Evolutionary conservation across 345 rosid species (phyloP).

Genomic region (Citrus sinensis): DVS_A1.0 CM039165.1:32768501-32769000

Average conservation of each 20-base stretch:
- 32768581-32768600: constrained; percentile 6
- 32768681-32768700: not conserved
- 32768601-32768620: constrained; percentile 4
- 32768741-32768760: not conserved
- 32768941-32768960: too few relatives aligned
- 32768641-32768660: not conserved
- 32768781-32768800: not conserved
- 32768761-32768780: not conserved
- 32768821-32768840: too few relatives aligned
- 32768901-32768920: too few relatives aligned
- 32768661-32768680: not conserved
- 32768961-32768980: too few relatives aligned
- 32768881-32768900: too few relatives aligned
- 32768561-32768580: constrained; percentile 1
- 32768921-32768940: too few relatives aligned
- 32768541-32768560: not conserved
- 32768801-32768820: not conserved
- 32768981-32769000: too few relatives aligned
- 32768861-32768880: too few relatives aligned
- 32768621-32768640: not conserved
- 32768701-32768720: not conserved
- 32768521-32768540: constrained; percentile 8
- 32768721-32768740: not conserved
- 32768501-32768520: constrained; percentile 5
- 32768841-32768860: too few relatives aligned